Conservation (phyloP, 2,329 filamentous ascomycete genomes). For the Calonectria hongkongensis region DNA sequence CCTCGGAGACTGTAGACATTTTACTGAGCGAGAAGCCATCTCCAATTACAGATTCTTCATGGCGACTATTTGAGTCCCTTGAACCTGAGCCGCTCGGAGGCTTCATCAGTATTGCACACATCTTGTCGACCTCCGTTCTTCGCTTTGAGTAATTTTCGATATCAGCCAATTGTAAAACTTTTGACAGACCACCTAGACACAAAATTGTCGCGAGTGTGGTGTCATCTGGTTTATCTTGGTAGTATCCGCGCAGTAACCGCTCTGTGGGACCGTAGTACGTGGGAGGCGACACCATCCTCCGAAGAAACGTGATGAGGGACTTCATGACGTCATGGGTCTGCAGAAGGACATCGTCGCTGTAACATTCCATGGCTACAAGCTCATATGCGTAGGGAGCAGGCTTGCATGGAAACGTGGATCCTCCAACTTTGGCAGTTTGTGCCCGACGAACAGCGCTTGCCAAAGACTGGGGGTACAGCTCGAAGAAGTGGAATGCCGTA, state of each 20-base stretch:
- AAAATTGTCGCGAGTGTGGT: not conserved
- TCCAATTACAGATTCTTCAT: not conserved
- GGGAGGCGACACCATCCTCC: slow-evolving; percentile 3
- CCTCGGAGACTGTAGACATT: not conserved
- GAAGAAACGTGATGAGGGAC: not conserved
- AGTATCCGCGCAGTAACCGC: slow-evolving; percentile 1
- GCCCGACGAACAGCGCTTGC: not conserved
- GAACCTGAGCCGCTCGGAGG: not conserved
- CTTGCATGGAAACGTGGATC: not conserved
- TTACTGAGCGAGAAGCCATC: not conserved
- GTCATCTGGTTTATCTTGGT: slow-evolving; percentile 3
- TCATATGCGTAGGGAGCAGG: not conserved
- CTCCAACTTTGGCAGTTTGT: not conserved
- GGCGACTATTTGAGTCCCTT: not conserved
- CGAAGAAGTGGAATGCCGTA: slow-evolving; percentile 13
- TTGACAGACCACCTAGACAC: slow-evolving; percentile 2
- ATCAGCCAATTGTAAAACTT: not conserved
- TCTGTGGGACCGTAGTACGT: slow-evolving; percentile 1
- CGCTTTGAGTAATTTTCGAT: slow-evolving; percentile 2
- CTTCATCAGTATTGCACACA: not conserved
- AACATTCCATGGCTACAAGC: not conserved
- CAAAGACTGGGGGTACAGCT: not conserved
- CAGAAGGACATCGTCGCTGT: not conserved
- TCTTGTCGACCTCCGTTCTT: slow-evolving; percentile 9
- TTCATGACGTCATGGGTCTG: slow-evolving; percentile 7